These are phyloP conservation scores for Suaeda aralocaspica DNA, from an alignment of 148 eudicot genomes.

Conservation along the genomic window DNA sequence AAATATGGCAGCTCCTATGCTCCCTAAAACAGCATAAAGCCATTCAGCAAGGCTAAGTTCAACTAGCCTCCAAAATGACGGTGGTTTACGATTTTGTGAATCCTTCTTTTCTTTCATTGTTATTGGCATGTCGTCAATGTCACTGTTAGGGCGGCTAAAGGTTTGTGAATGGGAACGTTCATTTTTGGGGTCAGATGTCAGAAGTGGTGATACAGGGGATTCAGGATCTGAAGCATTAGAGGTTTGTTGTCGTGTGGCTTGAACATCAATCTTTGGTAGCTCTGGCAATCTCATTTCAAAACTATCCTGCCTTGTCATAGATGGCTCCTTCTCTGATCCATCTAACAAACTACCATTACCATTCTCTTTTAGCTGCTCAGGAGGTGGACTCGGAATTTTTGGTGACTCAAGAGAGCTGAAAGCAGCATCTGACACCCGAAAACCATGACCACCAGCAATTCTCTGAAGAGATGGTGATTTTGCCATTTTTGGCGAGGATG, in stretches of 20 bases:
- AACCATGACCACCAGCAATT: slow-evolving; percentile 56
- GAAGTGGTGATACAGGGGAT: slow-evolving; percentile 94
- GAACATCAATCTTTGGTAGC: slow-evolving; percentile 83
- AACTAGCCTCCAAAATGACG: slow-evolving; percentile 93
- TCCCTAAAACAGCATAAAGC: slow-evolving; percentile 96
- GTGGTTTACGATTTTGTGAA: slow-evolving; percentile 39
- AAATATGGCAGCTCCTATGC: slow-evolving; percentile 96
- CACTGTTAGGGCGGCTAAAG: slow-evolving; percentile 80
- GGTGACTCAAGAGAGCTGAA: slow-evolving; percentile 82
- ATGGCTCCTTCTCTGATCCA: slow-evolving; percentile 63
- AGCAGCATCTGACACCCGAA: slow-evolving; percentile 57
- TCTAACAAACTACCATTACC: slow-evolving; percentile 67
- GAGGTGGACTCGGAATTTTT: slow-evolving; percentile 61
- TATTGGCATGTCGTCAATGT: slow-evolving; percentile 44
- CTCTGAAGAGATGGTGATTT: slow-evolving; percentile 97
- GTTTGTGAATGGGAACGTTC: slow-evolving; percentile 98
- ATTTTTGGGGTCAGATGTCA: slow-evolving; percentile 93
- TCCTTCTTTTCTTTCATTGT: slow-evolving; percentile 40
- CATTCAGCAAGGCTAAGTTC: slow-evolving; percentile 98
- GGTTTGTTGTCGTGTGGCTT: slow-evolving; percentile 48
- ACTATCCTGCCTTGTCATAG: slow-evolving; percentile 88
- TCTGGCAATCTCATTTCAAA: slow-evolving; percentile 92
- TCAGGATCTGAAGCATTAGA: slow-evolving; percentile 80
- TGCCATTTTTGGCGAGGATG: slow-evolving; percentile 88
- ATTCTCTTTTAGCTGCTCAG: slow-evolving; percentile 74